These are phyloP conservation scores for Byssothecium circinans DNA, from an alignment of 2,329 filamentous ascomycete species.

Conservation along the genomic window DNA sequence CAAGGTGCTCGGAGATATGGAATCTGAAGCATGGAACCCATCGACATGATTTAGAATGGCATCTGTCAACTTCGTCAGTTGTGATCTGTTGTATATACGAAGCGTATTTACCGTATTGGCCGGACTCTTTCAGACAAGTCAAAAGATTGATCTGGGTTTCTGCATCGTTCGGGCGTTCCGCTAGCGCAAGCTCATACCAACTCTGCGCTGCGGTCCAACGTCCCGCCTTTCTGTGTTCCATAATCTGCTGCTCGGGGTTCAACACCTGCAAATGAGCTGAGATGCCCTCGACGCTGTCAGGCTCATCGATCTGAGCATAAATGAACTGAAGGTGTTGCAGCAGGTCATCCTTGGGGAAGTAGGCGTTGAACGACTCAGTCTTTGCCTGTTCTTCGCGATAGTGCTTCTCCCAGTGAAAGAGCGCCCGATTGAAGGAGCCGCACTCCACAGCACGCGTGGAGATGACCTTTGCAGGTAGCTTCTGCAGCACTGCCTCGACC, in stretches of 20 bases:
- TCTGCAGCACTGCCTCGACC: constrained; percentile 73
- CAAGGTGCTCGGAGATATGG: constrained; percentile 56
- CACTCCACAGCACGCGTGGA: constrained; percentile 89
- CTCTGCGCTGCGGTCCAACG: constrained; percentile 93
- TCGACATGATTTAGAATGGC: constrained; percentile 85
- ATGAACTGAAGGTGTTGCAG: constrained; percentile 85
- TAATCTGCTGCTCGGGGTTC: constrained; percentile 90
- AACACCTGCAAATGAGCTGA: constrained; percentile 82
- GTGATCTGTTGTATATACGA: background rate
- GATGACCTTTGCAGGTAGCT: constrained; percentile 70
- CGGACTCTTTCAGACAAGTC: constrained; percentile 89
- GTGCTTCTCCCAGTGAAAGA: constrained; percentile 95
- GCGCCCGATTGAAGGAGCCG: constrained; percentile 84
- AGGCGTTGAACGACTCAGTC: constrained; percentile 51
- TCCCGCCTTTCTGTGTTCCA: constrained; percentile 90
- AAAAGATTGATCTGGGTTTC: constrained; percentile 82
- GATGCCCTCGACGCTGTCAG: constrained; percentile 93
- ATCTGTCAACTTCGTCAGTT: constrained; percentile 54
- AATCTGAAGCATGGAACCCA: constrained; percentile 59
- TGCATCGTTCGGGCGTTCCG: constrained; percentile 73
- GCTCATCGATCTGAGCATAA: constrained; percentile 96
- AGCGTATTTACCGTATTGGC: constrained; percentile 73
- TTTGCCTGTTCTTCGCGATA: constrained; percentile 62
- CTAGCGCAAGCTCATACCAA: constrained; percentile 92
- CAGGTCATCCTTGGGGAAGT: constrained; percentile 61